Conservation (phyloP, 345 rosid genomes). For the Populus tremula region DNA sequence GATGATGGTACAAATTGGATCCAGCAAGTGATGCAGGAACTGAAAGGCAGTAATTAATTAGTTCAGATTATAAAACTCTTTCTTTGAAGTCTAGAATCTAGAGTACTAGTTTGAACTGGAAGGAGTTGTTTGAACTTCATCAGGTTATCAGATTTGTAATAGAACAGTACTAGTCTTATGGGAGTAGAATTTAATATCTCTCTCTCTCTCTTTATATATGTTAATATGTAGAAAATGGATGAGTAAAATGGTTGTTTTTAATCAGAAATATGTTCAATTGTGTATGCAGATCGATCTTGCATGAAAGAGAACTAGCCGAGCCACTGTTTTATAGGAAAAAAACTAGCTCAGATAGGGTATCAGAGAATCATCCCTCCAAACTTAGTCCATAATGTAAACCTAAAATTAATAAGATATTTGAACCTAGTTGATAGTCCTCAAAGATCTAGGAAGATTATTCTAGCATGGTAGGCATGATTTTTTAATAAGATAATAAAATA, state of each 20-base stretch:
- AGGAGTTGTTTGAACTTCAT: background rate
- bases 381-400: background rate
- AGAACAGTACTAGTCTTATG: background rate
- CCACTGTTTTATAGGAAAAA: background rate
- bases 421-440: no score
- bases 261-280: background rate
- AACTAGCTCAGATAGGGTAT: background rate
- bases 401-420: background rate
- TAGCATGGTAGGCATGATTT: no score
- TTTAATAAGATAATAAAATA: no score
- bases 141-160: background rate
- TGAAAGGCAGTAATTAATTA: background rate
- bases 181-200: background rate
- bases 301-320: background rate
- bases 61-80: background rate
- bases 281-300: background rate
- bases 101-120: background rate
- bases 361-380: background rate
- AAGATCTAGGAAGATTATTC: no score
- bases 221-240: background rate
- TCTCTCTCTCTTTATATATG: no score
- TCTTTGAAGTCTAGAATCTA: background rate
- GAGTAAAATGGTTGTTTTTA: background rate
- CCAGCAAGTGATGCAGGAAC: slow-evolving; percentile 13
- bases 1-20: slow-evolving; percentile 1